Base-by-base conservation (phyloP, 768 basidiomycete species). In the Calocera cornea region DNA sequence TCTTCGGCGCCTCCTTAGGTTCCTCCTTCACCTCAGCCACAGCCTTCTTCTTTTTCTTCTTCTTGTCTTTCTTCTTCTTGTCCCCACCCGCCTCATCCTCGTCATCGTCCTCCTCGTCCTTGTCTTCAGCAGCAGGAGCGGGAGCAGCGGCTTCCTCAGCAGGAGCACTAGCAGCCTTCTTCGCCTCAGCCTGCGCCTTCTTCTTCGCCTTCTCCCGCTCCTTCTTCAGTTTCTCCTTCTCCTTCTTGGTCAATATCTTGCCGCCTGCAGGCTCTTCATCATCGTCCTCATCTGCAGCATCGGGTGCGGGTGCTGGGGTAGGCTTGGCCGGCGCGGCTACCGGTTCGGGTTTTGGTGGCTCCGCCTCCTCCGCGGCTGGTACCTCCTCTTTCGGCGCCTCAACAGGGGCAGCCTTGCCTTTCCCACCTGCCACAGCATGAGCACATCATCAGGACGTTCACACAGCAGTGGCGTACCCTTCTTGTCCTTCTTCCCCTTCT, bases 191-290 rank as follows among this genome's bases (percentile, higher is more conserved):
- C 77, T 95, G 91, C 5, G 90, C 92, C 76, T 95, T 97, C 82
- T 95, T 95, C 81, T 92, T 94, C 0, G 90, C 92, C 88, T 97
- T 97, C 80, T 97, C 94, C 65, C 86, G 85, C 78, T 97, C 95
- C 79, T 97, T 98, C 84, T 98, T 97, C 69, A 95, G 80, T 75
- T 87, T 87, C 76, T 97, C 95, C 79, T 97, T 97, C 81, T 98
- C 92, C 76, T 95, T 97, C 80, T 97, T 97, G 19, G 88, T 87
- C 38, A 97, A 77, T 34, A 95, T 75, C 77, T 88, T 86, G 2
- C 80, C 79, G 16, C 84, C 90, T 64, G 77, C 77, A 64, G 82
- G 86, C 34, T 83, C 80, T 2, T 70, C 82, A 0, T 74, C 86
- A 7, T 81, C 84, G 64, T 64, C 72, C 34, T 71, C 73, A 67